These are phyloP conservation scores for Xylariaceae sp. DNA, from an alignment of 2,329 filamentous ascomycete species.

Conservation along the genomic window DNA sequence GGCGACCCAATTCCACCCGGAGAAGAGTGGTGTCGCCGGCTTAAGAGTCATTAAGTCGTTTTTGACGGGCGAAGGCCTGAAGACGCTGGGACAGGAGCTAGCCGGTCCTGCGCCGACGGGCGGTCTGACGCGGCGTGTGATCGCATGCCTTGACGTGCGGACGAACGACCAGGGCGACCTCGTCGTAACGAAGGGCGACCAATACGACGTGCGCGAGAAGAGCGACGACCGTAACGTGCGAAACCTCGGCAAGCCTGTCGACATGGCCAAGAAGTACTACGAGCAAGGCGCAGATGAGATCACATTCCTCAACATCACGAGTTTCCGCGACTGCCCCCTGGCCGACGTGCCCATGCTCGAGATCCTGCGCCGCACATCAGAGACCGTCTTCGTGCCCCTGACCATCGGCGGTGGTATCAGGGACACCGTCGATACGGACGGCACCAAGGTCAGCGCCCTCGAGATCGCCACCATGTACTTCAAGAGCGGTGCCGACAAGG, in stretches of 20 bases:
- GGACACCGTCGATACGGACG: conserved; percentile 85
- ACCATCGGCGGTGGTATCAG: conserved; percentile 94
- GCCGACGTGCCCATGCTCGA: conserved; percentile 95
- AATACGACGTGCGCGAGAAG: conserved; percentile 97
- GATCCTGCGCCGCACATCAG: conserved; percentile 76
- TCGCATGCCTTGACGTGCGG: conserved; percentile 93
- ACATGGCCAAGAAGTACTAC: conserved; percentile 91
- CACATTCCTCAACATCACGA: conserved; percentile 97
- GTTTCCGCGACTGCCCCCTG: conserved; percentile 90
- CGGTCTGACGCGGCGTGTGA: conserved; percentile 85
- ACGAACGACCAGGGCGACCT: conserved; percentile 91
- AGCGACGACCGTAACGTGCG: conserved; percentile 62
- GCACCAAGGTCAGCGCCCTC: conserved; percentile 78
- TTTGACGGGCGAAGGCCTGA: conserved; percentile 62
- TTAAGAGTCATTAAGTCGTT: conserved; percentile 81
- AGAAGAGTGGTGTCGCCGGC: conserved; percentile 91
- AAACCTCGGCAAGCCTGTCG: conserved; percentile 94
- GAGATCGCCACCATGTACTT: conserved; percentile 97
- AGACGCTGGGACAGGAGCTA: conserved; percentile 41
- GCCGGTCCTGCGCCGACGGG: conserved; percentile 40
- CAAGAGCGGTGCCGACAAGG: conserved; percentile 93
- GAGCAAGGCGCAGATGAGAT: conserved; percentile 95
- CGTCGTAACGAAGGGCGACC: conserved; percentile 96
- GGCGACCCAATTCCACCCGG: conserved; percentile 94
- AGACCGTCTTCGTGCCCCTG: conserved; percentile 91